phyloP scores from a whole-genome alignment of 2,329 filamentous ascomycete species.

The Beauveria scarabaeidicola region DNA sequence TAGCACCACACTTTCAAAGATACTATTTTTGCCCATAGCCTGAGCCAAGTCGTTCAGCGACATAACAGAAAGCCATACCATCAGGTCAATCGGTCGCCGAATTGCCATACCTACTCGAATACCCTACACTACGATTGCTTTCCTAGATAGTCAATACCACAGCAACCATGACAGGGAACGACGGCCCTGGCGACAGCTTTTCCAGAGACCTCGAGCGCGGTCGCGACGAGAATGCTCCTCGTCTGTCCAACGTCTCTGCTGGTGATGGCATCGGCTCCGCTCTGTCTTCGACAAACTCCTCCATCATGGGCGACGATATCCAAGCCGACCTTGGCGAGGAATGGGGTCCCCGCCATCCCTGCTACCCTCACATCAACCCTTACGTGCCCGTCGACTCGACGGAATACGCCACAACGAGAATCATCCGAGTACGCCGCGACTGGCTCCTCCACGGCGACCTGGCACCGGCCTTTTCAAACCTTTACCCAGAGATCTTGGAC shows the following conservation, averaged over 20 bases:
- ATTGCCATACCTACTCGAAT: neutral
- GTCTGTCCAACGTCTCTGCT: slow-evolving; percentile 40
- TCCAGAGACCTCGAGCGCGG: slow-evolving; percentile 49
- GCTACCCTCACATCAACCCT: slow-evolving; percentile 86
- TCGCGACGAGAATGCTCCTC: slow-evolving; percentile 34
- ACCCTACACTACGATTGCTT: neutral
- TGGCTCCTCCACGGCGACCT: slow-evolving; percentile 87
- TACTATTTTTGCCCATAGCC: neutral
- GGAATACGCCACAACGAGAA: slow-evolving; percentile 69
- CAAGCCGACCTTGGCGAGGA: slow-evolving; percentile 62
- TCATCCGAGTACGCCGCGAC: slow-evolving; percentile 85
- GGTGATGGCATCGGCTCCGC: slow-evolving; percentile 46
- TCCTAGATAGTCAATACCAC: neutral
- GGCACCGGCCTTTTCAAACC: slow-evolving; percentile 85
- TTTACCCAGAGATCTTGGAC: slow-evolving; percentile 93
- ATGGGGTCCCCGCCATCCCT: slow-evolving; percentile 92
- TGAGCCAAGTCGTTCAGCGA: neutral
- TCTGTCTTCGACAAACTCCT: slow-evolving; percentile 49
- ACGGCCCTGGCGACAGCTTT: slow-evolving; percentile 27
- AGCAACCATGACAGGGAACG: neutral
- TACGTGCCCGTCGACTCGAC: slow-evolving; percentile 73
- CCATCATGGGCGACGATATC: slow-evolving; percentile 56
- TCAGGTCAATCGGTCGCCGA: neutral
- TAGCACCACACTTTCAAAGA: neutral
- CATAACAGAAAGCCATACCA: too few relatives aligned